Evolutionary conservation across 2,329 filamentous ascomycete genomes (phyloP).

Genomic region (Scorias spongiosa): DNA sequence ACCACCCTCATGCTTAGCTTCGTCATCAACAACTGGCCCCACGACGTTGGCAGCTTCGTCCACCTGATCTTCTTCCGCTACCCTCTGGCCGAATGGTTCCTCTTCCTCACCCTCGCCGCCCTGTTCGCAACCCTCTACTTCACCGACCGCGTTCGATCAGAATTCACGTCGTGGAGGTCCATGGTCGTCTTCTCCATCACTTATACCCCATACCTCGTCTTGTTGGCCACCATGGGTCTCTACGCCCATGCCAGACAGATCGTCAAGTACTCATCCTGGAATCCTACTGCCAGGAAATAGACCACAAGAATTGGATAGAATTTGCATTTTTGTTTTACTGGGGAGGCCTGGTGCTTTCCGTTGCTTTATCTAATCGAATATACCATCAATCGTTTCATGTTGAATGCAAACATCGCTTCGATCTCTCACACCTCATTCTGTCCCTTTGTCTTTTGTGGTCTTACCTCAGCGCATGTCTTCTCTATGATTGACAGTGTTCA

Average conservation of each 20-base stretch:
- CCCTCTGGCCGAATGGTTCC: conserved; percentile 32
- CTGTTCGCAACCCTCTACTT: conserved; percentile 32
- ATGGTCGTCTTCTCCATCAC: conserved; percentile 28
- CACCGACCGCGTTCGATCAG: conserved; percentile 30
- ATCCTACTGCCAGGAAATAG: conserved; percentile 28
- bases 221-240: conserved; percentile 30
- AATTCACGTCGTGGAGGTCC: conserved; percentile 27
- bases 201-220: conserved; percentile 30
- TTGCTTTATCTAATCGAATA: too few relatives aligned
- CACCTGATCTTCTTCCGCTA: conserved; percentile 34
- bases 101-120: conserved; percentile 23
- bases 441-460: too few relatives aligned
- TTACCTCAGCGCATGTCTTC: too few relatives aligned
- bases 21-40: conserved; percentile 30
- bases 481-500: too few relatives aligned
- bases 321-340: too few relatives aligned
- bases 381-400: too few relatives aligned
- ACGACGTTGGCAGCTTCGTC: conserved; percentile 21
- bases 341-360: too few relatives aligned
- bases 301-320: background rate
- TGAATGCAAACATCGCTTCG: too few relatives aligned
- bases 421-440: too few relatives aligned
- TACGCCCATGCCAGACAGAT: conserved; percentile 33
- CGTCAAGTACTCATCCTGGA: conserved; percentile 32
- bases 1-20: conserved; percentile 31